These are phyloP conservation scores for Rhizopus stolonifer DNA, from an alignment of 371 early-diverging fungal species.

Conservation along the genomic window DNA sequence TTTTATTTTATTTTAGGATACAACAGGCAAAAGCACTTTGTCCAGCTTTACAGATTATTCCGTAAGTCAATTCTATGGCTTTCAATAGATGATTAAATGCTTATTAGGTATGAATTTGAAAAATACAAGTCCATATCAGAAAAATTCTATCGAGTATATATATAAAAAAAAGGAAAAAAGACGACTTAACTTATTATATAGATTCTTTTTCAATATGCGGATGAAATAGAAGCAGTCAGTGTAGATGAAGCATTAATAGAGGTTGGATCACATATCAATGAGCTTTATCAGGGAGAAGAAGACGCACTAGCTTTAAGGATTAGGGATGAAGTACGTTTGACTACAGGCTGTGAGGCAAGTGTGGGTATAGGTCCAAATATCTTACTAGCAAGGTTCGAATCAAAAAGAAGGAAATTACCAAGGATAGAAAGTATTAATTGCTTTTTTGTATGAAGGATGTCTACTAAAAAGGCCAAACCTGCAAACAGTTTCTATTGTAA, in stretches of 20 bases:
- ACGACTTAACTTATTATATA: not conserved
- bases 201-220: slow-evolving; percentile 62
- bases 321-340: slow-evolving; percentile 41
- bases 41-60: slow-evolving; percentile 61
- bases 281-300: slow-evolving; percentile 31
- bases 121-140: slow-evolving; percentile 70
- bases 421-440: not conserved
- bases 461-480: slow-evolving; percentile 84
- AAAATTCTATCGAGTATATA: slow-evolving; percentile 57
- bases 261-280: slow-evolving; percentile 51
- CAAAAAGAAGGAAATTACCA: not conserved
- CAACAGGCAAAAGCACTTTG: slow-evolving; percentile 61
- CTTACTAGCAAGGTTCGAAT: slow-evolving; percentile 61
- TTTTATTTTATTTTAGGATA: slow-evolving; percentile 18
- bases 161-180: not conserved
- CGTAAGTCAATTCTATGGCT: slow-evolving; percentile 25
- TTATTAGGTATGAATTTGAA: slow-evolving; percentile 73
- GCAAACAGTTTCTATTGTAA: slow-evolving; percentile 58
- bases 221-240: slow-evolving; percentile 80
- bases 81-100: too few relatives aligned
- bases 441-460: slow-evolving; percentile 38
- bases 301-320: slow-evolving; percentile 30
- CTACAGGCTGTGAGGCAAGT: slow-evolving; percentile 69
- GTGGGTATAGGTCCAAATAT: slow-evolving; percentile 78
- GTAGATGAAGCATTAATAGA: slow-evolving; percentile 80